Conservation (phyloP, 192 early-diverging fungal species). For the Podila epigama region DNA sequence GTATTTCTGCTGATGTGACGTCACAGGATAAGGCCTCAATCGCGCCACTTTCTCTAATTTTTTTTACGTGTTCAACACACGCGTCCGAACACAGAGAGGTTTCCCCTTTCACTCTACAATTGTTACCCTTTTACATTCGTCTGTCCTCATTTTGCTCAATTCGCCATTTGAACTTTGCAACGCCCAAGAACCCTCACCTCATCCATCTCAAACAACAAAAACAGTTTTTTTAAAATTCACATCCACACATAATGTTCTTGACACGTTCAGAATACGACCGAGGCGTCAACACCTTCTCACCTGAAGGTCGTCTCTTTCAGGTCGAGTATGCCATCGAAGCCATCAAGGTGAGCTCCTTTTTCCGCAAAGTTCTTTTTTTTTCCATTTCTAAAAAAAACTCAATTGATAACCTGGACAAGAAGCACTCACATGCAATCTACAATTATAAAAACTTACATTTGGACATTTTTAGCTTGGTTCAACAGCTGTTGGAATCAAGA, state of each 20-base stretch:
- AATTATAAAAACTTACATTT: neutral
- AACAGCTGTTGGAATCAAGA: conserved; percentile 98
- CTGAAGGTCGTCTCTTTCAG: conserved; percentile 99
- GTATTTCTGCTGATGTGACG: no score
- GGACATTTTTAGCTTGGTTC: conserved; percentile 79
- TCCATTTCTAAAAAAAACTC: neutral
- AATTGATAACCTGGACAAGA: neutral
- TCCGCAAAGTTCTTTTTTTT: conserved; percentile 16
- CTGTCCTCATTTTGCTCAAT: neutral
- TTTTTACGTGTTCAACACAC: neutral
- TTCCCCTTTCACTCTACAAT: no score
- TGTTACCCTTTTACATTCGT: neutral
- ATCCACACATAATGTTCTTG: conserved; percentile 61
- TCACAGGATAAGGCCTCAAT: no score
- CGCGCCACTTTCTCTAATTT: neutral
- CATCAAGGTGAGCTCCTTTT: conserved; percentile 84
- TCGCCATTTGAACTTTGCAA: neutral
- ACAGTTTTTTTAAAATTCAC: no score
- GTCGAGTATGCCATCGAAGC: conserved; percentile 99
- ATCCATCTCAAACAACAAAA: neutral
- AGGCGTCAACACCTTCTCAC: conserved; percentile 99
- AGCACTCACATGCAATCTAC: neutral
- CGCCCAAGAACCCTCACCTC: neutral
- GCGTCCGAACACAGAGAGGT: no score
- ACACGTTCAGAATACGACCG: conserved; percentile 97